Conservation (phyloP, 78 protist genomes). For the Dictyostelium firmibasis region DNA sequence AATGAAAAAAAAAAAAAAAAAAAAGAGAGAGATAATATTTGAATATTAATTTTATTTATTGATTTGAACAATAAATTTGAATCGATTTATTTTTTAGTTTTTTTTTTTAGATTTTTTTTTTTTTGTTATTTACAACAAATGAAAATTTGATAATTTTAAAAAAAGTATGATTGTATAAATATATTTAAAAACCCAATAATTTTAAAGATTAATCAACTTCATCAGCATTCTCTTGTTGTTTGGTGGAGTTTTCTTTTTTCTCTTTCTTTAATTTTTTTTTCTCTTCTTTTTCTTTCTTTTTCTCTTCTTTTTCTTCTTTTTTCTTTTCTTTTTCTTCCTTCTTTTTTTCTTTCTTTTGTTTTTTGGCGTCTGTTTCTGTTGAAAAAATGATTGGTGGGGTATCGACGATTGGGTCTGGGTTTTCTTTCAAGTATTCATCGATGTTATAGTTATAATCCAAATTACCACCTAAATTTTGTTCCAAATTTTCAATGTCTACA, state of each 20-base stretch:
- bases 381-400: not conserved
- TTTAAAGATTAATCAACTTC: not conserved
- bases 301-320: conserved; percentile 7
- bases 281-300: conserved; percentile 4
- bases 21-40: not conserved
- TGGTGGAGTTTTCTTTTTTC: not conserved
- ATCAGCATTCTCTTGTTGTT: conserved; percentile 10
- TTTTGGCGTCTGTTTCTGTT: not conserved
- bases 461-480: conserved; percentile 55
- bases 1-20: not conserved
- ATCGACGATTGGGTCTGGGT: conserved; percentile 1
- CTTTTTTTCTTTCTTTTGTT: not conserved
- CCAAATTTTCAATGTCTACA: conserved; percentile 6
- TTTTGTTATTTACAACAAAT: not conserved
- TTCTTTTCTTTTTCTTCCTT: not conserved
- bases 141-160: not conserved
- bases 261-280: not conserved
- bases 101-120: not conserved
- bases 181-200: no score
- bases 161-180: no score
- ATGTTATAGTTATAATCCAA: not conserved
- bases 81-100: not conserved
- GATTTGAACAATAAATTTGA: not conserved
- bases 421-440: not conserved
- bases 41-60: not conserved